phyloP scores from a whole-genome alignment of 768 basidiomycete species.

The Ramaria rubella region DNA sequence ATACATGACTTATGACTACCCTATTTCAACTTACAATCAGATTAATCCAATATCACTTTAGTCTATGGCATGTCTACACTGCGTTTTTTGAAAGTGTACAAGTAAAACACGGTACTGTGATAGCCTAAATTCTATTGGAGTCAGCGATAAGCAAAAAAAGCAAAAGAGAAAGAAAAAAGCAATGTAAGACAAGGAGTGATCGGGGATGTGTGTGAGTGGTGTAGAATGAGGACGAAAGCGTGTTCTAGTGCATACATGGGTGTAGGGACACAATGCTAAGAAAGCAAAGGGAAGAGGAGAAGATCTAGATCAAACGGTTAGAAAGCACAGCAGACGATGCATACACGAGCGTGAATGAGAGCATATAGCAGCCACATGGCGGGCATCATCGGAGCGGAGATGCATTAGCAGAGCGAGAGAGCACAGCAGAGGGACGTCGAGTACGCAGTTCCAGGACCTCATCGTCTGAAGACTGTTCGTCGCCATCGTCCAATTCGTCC shows the following conservation, averaged over 20 bases:
- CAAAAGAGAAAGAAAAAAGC: slow-evolving; percentile 4
- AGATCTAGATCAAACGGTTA: not conserved
- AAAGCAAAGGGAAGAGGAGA: not conserved
- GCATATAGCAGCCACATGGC: not conserved
- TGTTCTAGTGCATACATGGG: not conserved
- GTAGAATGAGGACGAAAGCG: not conserved
- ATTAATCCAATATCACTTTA: too few species aligned
- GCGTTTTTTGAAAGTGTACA: not conserved
- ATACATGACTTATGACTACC: too few species aligned
- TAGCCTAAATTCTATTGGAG: not conserved
- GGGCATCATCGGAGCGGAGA: slow-evolving; percentile 5
- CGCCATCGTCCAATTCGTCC: slow-evolving; percentile 70
- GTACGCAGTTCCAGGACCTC: slow-evolving; percentile 3
- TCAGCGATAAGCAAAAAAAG: not conserved
- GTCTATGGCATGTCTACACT: not conserved
- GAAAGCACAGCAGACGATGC: not conserved
- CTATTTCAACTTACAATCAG: too few species aligned
- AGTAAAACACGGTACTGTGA: not conserved
- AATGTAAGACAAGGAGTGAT: not conserved
- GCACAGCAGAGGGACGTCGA: slow-evolving; percentile 3
- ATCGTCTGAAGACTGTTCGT: slow-evolving; percentile 27
- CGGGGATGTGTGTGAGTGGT: not conserved
- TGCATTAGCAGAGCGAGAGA: slow-evolving; percentile 1
- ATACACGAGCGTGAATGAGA: not conserved
- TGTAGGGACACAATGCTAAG: not conserved